Evolutionary conservation across 805 yeast genomes (phyloP), one percentile per base, ranked within the genome.

Genomic region (Wickerhamiella shivajii): DNA sequence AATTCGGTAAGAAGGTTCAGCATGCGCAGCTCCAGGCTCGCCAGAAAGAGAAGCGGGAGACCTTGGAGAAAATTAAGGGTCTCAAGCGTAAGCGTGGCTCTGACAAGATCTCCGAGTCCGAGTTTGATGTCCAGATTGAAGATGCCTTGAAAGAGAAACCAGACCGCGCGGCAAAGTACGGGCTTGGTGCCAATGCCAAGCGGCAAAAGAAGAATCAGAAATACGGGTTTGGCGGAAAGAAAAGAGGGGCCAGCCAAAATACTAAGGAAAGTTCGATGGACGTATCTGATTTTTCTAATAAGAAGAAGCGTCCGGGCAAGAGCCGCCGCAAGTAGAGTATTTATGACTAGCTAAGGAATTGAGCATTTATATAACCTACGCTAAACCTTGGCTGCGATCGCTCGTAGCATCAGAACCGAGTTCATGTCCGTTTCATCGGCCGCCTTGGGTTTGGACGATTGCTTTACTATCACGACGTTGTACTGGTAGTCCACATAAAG

Each of bases 1-100:
- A 87, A 64, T 87, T 83, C 47, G 97, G 97, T 60, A 87, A 87
- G 61, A 93, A 87, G 64, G 96, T 85, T 20, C 95, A 85, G 64
- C 71, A 79, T 49, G 93, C 81, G 44, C 84, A 93, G 27, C 66
- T 85, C 51, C 95, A 85, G 61, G 81, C 79, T 49, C 77, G 97
- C 61, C 92, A 81, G 54, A 76, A 79, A 63, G 90, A 84, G 49
- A 87, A 87, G 76, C 73, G 71, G 52, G 94, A 83, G 16, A 74
- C 94, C 14, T 59, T 87, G 45, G 94, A 85, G 16, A 79, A 77
- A 63, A 81, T 87, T 57, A 85, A 84, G 59, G 67, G 79, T n/a
- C 68, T 90, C 51, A 83, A 81, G 68, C 75, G 78, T 54, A 85
- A 83, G 71, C 74, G 93, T 61, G 74, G 74, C 49, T 68, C 71